Conservation (phyloP, 1,139 yeast genomes). For the Schizosaccharomyces versatilis region DNA sequence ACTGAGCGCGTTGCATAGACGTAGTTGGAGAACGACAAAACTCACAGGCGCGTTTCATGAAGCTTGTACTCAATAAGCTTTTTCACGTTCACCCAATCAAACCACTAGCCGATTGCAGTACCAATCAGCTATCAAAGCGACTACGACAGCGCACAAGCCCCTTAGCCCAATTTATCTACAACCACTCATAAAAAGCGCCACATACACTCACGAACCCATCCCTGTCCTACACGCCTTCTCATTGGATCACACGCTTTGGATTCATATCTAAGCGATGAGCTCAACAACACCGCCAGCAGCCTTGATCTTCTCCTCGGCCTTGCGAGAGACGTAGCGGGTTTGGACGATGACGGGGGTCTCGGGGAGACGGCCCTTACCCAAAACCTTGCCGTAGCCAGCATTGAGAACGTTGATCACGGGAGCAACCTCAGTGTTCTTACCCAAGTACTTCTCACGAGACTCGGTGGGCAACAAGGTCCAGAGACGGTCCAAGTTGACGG, state of each 20-base stretch:
- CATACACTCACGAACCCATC: too few relatives aligned
- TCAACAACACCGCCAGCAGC: constrained; percentile 99
- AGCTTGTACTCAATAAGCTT: too few relatives aligned
- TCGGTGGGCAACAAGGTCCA: constrained; percentile 93
- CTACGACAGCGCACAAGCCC: too few relatives aligned
- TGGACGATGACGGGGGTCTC: constrained; percentile 94
- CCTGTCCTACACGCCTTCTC: too few relatives aligned
- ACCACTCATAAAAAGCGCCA: too few relatives aligned
- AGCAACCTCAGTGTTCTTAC: constrained; percentile 64
- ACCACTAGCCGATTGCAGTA: too few relatives aligned
- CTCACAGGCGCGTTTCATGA: too few relatives aligned
- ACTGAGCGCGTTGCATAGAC: neutral
- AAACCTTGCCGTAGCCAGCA: constrained; percentile 92
- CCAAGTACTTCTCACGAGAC: constrained; percentile 84
- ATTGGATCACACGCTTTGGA: neutral
- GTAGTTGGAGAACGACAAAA: too few relatives aligned
- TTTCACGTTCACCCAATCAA: too few relatives aligned
- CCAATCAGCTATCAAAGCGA: too few relatives aligned
- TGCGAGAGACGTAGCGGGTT: constrained; percentile 97
- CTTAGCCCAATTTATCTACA: too few relatives aligned
- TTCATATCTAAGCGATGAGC: constrained; percentile 61
- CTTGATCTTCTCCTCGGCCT: constrained; percentile 99
- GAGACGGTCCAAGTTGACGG: constrained; percentile 92
- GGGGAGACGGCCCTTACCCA: constrained; percentile 98
- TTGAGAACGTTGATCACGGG: constrained; percentile 62